Percentiles rank a stretch among this genome's conserved stretches.
Evolutionary conservation across 1,139 yeast genomes (phyloP).

Genomic region (Hanseniaspora sp.): DNA sequence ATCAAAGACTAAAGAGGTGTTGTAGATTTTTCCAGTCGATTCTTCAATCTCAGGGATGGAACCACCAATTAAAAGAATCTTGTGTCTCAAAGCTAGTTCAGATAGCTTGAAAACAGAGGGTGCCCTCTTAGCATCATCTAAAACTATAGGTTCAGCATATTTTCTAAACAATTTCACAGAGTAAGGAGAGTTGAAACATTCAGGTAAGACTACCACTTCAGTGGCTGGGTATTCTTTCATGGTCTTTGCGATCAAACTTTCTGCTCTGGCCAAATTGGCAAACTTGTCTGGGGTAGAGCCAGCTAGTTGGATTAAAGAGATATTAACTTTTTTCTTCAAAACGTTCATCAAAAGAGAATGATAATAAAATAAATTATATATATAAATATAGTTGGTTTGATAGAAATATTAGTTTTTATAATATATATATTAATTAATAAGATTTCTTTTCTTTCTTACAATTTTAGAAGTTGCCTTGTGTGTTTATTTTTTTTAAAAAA

Average conservation of each 20-base stretch:
- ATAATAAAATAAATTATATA: background rate
- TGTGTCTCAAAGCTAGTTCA: conserved; percentile 48
- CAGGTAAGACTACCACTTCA: conserved; percentile 44
- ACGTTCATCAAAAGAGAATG: conserved; percentile 22
- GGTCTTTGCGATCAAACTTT: conserved; percentile 41
- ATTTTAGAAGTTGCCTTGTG: no score
- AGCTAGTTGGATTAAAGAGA: conserved; percentile 39
- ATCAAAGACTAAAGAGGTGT: conserved; percentile 69
- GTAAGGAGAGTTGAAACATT: conserved; percentile 93
- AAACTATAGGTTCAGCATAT: conserved; percentile 59
- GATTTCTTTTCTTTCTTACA: no score
- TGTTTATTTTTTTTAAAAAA: no score
- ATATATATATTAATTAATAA: no score
- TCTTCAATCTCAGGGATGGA: conserved; percentile 70
- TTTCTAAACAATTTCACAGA: conserved; percentile 75
- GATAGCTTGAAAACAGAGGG: conserved; percentile 43
- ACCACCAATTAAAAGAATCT: conserved; percentile 70
- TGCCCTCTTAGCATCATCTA: conserved; percentile 51
- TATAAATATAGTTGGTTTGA: background rate
- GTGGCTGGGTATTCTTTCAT: conserved; percentile 40
- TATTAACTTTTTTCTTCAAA: conserved; percentile 36
- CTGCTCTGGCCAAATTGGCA: conserved; percentile 47
- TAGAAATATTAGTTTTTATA: no score
- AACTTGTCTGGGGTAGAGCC: conserved; percentile 39
- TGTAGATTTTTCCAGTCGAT: conserved; percentile 50